Conservation (phyloP, 2,329 filamentous ascomycete genomes). For the Penicillium rolfsii region DNA sequence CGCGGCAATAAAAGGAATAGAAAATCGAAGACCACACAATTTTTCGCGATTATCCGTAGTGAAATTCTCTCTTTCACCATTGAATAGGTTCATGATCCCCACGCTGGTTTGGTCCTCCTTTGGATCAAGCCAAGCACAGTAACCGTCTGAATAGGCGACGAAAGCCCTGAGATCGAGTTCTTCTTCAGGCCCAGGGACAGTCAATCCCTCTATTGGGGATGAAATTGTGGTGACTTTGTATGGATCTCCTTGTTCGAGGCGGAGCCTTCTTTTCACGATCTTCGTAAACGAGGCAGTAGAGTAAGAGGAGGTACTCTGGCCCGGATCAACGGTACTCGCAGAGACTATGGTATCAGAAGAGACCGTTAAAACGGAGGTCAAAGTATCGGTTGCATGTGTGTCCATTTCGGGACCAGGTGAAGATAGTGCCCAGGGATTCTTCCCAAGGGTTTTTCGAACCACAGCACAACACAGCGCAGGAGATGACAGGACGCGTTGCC, state of each 20-base stretch:
- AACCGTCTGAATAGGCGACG: slow-evolving; percentile 12
- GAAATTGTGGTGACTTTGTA: slow-evolving; percentile 4
- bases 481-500: slow-evolving; percentile 38
- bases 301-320: neutral
- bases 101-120: neutral
- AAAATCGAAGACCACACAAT: slow-evolving; percentile 11
- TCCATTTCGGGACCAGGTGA: neutral
- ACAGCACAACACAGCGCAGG: slow-evolving; percentile 23
- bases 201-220: neutral
- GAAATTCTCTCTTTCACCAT: neutral
- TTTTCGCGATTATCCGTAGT: slow-evolving; percentile 21
- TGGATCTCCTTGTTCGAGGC: slow-evolving; percentile 32
- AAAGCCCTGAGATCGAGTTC: neutral
- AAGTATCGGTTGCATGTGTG: neutral
- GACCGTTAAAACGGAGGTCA: neutral
- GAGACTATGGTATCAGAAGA: neutral
- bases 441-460: slow-evolving; percentile 23
- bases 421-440: neutral
- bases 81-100: slow-evolving; percentile 8
- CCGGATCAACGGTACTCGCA: neutral
- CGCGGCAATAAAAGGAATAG: slow-evolving; percentile 10
- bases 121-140: slow-evolving; percentile 18
- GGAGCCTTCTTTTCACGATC: slow-evolving; percentile 28
- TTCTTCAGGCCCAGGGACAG: too few relatives aligned
- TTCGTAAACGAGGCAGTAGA: neutral